These are phyloP conservation scores for Drechslerella dactyloides DNA, from an alignment of 2,329 filamentous ascomycete species.

Conservation along the genomic window DNA sequence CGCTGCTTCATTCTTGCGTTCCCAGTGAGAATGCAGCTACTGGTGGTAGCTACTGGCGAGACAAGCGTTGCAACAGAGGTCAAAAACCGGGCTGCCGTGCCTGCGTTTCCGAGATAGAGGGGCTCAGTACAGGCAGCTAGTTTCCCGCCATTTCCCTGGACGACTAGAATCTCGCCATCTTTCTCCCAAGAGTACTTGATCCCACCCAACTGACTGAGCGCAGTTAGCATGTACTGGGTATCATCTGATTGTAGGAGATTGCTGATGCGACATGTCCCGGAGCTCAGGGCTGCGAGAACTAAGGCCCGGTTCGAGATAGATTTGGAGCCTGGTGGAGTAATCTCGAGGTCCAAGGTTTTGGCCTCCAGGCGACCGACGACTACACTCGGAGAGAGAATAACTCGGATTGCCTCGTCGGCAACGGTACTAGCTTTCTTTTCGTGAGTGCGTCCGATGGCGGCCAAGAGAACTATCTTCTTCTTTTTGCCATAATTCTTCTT, in stretches of 20 bases:
- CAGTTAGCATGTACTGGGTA: constrained; percentile 94
- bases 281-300: constrained; percentile 87
- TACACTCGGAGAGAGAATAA: constrained; percentile 81
- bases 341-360: constrained; percentile 74
- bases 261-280: constrained; percentile 82
- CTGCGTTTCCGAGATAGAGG: constrained; percentile 93
- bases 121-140: constrained; percentile 76
- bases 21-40: constrained; percentile 82
- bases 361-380: constrained; percentile 62
- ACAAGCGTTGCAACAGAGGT: constrained; percentile 90
- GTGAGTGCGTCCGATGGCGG: constrained; percentile 84
- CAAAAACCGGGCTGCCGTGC: constrained; percentile 92
- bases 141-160: constrained; percentile 87
- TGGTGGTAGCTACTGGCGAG: constrained; percentile 66
- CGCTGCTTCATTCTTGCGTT: constrained; percentile 96
- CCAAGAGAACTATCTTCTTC: constrained; percentile 94
- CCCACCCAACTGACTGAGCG: constrained; percentile 81
- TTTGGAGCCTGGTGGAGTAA: constrained; percentile 92
- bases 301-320: constrained; percentile 96
- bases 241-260: constrained; percentile 96
- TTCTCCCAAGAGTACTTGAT: constrained; percentile 94
- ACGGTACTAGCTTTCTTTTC: constrained; percentile 89
- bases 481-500: constrained; percentile 97
- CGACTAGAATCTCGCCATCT: constrained; percentile 85
- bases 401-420: constrained; percentile 80